Evolutionary conservation across 164 flowering plant genomes (phyloP), one percentile per base, ranked within the genome.

Genomic region (Santalum album): DNA sequence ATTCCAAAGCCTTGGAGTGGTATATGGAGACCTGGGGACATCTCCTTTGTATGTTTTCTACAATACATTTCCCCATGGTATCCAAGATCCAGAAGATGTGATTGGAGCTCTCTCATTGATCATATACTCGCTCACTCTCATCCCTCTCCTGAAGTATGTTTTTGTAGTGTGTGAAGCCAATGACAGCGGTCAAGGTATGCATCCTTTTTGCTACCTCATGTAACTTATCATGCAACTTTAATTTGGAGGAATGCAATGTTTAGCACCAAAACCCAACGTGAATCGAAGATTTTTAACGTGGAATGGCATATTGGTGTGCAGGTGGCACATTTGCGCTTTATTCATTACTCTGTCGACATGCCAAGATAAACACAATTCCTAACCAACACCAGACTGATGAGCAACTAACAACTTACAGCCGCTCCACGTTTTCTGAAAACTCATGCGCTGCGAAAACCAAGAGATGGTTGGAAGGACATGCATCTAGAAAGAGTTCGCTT

Each of bases 271-370:
- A n/a, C n/a, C n/a, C n/a, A n/a, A n/a, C n/a, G n/a, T n/a, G n/a
- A n/a, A 29, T 3, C 4, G 9, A 29, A 29, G 9, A 29, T 3
- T 29, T 3, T 3, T 29, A 29, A 29, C 9, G 4, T 29, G 34
- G 34, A 29, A 29, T 29, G n/a, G n/a, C n/a, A n/a, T 29, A 9
- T 29, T 29, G 34, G 9, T 29, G 34, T 69, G 73, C 78, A 80
- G 90, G 90, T 63, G 90, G 90, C 53, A 69, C 76, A 29, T 79
- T 84, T 72, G 82, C 83, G 42, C 62, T 84, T 50, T 84, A 84
- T 63, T 79, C 87, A 16, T 58, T 84, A 29, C 62, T 84, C 32
- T 81, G 90, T 60, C 72, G 85, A 65, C 75, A 81, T 69, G 81
- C 82, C 36, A 79, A 72, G 53, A 84, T 79, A n/a, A 78, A 82